A percentile compares a stretch with the other conserved stretches of the same genome.
These are phyloP conservation scores for Diaporthe sp. DNA, from an alignment of 2,329 filamentous ascomycete species.

Conservation along the genomic window DNA sequence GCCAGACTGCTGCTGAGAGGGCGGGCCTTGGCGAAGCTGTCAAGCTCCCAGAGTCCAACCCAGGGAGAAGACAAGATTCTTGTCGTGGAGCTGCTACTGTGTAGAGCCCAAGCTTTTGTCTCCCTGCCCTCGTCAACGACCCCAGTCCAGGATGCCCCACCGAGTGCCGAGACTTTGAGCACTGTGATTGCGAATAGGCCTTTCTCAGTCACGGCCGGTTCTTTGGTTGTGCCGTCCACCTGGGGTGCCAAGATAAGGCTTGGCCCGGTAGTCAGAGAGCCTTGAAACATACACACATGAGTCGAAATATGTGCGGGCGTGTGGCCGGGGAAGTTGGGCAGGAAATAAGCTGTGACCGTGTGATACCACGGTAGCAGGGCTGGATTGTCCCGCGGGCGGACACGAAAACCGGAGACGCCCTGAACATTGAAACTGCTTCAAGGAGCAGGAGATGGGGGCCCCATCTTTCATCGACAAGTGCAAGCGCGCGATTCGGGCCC, in stretches of 20 bases:
- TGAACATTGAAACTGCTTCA: constrained; percentile 28
- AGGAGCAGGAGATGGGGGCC: constrained; percentile 23
- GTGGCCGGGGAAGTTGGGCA: constrained; percentile 17
- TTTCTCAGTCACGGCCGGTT: not conserved
- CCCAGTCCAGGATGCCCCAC: not conserved
- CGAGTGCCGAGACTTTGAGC: not conserved
- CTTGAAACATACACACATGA: constrained; percentile 29
- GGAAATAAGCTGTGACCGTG: constrained; percentile 2
- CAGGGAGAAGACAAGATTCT: not conserved
- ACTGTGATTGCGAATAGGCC: not conserved
- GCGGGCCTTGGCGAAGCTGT: not conserved
- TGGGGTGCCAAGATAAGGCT: constrained; percentile 26
- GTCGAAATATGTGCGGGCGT: constrained; percentile 2
- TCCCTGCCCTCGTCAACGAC: constrained; percentile 5
- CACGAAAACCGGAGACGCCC: constrained; percentile 11
- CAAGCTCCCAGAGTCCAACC: not conserved
- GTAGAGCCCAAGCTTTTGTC: constrained; percentile 25
- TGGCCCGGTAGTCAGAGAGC: constrained; percentile 25
- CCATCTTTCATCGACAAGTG: constrained; percentile 2
- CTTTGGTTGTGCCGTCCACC: not conserved
- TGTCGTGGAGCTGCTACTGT: not conserved
- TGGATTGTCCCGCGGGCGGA: constrained; percentile 8
- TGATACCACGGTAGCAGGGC: constrained; percentile 27
- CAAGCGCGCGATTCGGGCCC: constrained; percentile 10
- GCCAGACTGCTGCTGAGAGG: not conserved